Evolutionary conservation across 441 rosid species (phyloP).

Genomic region (Populus hybrid): DNA sequence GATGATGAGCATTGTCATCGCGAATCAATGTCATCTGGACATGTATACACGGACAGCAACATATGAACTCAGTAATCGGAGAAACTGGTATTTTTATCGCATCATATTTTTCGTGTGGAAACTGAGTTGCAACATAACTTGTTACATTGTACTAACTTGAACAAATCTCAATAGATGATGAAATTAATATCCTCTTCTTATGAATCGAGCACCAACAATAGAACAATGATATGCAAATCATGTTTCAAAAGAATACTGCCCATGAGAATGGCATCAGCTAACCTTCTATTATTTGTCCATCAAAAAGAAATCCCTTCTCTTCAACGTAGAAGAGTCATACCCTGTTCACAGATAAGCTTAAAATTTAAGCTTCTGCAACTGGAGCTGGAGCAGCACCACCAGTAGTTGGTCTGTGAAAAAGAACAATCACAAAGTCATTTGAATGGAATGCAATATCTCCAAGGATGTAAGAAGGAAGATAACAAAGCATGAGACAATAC

Average conservation of each 20-base stretch:
- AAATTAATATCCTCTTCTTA: not conserved
- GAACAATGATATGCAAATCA: not conserved
- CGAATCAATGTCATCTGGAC: too few relatives aligned
- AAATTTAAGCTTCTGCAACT: constrained; percentile 32
- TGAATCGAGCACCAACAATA: not conserved
- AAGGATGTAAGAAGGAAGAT: not conserved
- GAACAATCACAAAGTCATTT: constrained; percentile 5
- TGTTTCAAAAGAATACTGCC: constrained; percentile 12
- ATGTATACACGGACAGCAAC: too few relatives aligned
- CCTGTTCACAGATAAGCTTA: constrained; percentile 4
- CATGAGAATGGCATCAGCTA: not conserved
- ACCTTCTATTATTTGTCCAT: constrained; percentile 13
- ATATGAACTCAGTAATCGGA: too few relatives aligned
- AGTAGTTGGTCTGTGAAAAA: constrained; percentile 59
- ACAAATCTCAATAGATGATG: not conserved
- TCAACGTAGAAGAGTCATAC: not conserved
- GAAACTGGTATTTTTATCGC: not conserved
- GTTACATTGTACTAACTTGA: not conserved
- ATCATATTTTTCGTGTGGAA: not conserved
- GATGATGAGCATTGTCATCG: too few relatives aligned
- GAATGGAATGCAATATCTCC: not conserved
- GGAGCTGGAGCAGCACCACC: constrained; percentile 55
- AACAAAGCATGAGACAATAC: not conserved
- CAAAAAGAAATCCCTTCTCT: not conserved
- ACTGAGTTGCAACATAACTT: not conserved